Percentiles rank a stretch among this genome's conserved stretches.
Evolutionary conservation across 345 rosid genomes (phyloP).

Genomic region (Acer yangbiense): DNA sequence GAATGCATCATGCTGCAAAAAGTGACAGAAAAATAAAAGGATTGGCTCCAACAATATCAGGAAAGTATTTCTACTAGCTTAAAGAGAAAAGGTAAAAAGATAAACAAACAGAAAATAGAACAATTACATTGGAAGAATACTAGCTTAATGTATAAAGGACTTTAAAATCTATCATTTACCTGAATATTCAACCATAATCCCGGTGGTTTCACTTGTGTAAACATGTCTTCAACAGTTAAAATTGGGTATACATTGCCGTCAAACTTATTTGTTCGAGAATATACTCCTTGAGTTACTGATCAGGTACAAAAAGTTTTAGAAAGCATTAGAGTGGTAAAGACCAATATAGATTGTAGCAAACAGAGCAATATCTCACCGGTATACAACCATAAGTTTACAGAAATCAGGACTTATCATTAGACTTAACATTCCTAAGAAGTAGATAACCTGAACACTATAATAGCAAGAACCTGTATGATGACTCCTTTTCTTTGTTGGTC

Average conservation of each 20-base stretch:
- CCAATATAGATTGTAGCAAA: conserved; percentile 13
- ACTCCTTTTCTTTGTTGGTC: too few species aligned
- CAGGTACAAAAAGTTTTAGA: conserved; percentile 20
- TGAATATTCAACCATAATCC: conserved; percentile 84
- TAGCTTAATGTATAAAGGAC: too few species aligned
- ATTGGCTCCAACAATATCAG: conserved; percentile 6
- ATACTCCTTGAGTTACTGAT: conserved; percentile 65
- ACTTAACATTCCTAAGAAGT: neutral
- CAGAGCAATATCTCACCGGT: neutral
- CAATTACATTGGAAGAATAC: neutral
- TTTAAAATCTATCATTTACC: conserved; percentile 34
- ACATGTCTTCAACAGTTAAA: conserved; percentile 48
- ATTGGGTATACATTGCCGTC: conserved; percentile 38
- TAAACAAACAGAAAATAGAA: conserved; percentile 13
- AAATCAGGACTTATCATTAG: neutral
- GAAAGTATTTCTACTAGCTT: neutral
- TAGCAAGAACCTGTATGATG: too few species aligned
- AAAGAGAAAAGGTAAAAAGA: conserved; percentile 1
- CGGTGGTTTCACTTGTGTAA: conserved; percentile 37
- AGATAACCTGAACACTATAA: too few species aligned
- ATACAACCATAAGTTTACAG: neutral
- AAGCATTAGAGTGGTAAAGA: conserved; percentile 5
- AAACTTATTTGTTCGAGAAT: conserved; percentile 52
- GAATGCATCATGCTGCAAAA: conserved; percentile 71
- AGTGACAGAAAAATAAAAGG: conserved; percentile 11